These are phyloP conservation scores for Lineolata rhizophorae DNA, from an alignment of 495 filamentous ascomycete species.

Conservation along the genomic window DNA sequence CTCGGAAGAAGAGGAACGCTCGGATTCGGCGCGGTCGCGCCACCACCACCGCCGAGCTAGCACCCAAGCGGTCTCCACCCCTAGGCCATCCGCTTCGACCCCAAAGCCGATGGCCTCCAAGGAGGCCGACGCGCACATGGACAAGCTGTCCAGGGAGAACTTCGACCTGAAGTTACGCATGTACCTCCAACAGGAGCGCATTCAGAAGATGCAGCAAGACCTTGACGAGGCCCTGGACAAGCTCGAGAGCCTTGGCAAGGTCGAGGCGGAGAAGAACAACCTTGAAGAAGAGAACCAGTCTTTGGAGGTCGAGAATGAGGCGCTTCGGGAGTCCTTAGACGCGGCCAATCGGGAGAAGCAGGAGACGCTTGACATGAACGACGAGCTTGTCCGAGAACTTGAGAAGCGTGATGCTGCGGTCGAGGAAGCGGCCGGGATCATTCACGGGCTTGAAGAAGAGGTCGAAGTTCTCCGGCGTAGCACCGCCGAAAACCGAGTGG, in stretches of 20 bases:
- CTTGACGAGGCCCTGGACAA: constrained; percentile 35
- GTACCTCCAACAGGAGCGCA: constrained; percentile 42
- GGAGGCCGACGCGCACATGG: constrained; percentile 13
- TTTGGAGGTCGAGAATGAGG: constrained; percentile 15
- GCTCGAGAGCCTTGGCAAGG: constrained; percentile 10
- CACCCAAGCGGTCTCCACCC: too few species aligned
- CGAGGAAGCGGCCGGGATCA: constrained; percentile 62
- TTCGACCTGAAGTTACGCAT: constrained; percentile 80
- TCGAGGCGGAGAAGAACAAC: constrained; percentile 13
- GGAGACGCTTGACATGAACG: constrained; percentile 35
- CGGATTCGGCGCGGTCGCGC: neutral
- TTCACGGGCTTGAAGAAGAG: too few species aligned
- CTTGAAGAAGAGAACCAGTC: constrained; percentile 4
- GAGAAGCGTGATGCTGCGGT: constrained; percentile 58
- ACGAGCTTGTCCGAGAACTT: constrained; percentile 44
- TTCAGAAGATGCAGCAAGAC: constrained; percentile 31
- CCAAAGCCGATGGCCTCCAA: constrained; percentile 1
- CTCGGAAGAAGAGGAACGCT: neutral
- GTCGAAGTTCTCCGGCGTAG: too few species aligned
- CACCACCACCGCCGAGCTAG: neutral
- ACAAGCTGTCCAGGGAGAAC: constrained; percentile 61
- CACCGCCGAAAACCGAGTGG: too few species aligned
- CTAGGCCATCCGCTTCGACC: too few species aligned
- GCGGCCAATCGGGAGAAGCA: too few species aligned
- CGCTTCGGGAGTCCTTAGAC: too few species aligned